Evolutionary conservation across 2,329 filamentous ascomycete genomes (phyloP), one percentile per base, ranked within the genome.

Genomic region (Pseudocercospora fuligena): DNA sequence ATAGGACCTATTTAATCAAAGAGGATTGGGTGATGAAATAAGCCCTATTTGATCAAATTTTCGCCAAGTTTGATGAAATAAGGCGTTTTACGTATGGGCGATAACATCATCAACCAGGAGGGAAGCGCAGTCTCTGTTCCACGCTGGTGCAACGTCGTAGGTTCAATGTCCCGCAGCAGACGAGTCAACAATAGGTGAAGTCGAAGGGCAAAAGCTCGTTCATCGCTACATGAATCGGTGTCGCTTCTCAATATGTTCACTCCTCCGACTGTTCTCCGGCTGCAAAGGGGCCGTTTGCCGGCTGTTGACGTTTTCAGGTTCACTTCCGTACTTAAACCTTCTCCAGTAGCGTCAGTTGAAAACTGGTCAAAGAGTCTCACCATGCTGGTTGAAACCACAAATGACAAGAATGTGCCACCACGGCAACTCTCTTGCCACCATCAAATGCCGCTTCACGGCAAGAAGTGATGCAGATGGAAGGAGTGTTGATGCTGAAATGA

Each of bases 81-180:
- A 27, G 27, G 27, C 27, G 27, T 27, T 27, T 27, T 27, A 27
- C 27, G 27, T 27, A 27, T 27, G 27, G 27, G 27, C 27, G 27
- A 27, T 27, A 27, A 27, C 27, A 27, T 27, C 27, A 23, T 21
- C n/a, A 21, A 29, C 25, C 11, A 27, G 51, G 25, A 27, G 8
- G 25, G 25, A 27, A 4, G 25, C 23, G 16, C 11, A 54, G 51
- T 27, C 25, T 54, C 14, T 54, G 25, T 29, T 23, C 21, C 51
- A 54, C 16, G 25, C 51, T 54, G 51, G 51, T 29, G 51, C 51
- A 54, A 54, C 25, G 25, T 54, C 51, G 51, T 31, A 29, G 21
- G 51, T 29, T 29, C 51, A n/a, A 5, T n/a, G 25, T 25, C 51
- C 21, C 25, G 23, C 23, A 25, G 19, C 19, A 11, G 23, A 49